These are phyloP conservation scores for Betula pendula DNA, from an alignment of 306 rosid genomes.

Conservation along the genomic window DNA sequence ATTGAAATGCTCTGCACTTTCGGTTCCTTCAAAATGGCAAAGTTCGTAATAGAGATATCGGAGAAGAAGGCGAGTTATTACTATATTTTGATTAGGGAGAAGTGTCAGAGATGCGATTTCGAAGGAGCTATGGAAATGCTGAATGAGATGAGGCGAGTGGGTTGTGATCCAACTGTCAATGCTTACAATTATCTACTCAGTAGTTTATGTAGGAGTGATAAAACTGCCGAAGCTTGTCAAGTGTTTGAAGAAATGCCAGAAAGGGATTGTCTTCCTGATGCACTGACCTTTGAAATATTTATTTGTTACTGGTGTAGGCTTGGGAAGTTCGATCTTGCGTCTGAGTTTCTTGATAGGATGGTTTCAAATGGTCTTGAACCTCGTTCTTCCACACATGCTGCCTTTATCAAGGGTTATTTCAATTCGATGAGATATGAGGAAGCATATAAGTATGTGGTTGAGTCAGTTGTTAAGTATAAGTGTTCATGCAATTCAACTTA, in stretches of 20 bases:
- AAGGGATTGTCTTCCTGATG: conserved; percentile 43
- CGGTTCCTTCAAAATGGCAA: conserved; percentile 48
- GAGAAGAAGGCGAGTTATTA: conserved; percentile 45
- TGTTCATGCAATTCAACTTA: conserved; percentile 48
- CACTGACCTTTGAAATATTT: conserved; percentile 50
- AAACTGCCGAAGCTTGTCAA: conserved; percentile 39
- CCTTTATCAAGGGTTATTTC: conserved; percentile 62
- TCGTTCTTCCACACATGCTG: conserved; percentile 55
- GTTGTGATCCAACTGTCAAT: conserved; percentile 37
- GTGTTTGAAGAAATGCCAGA: conserved; percentile 48
- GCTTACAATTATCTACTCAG: conserved; percentile 53
- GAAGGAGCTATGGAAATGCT: conserved; percentile 49
- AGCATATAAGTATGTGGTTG: conserved; percentile 57
- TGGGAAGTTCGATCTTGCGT: conserved; percentile 42
- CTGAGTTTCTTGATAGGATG: conserved; percentile 55
- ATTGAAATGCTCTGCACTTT: conserved; percentile 49
- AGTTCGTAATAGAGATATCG: conserved; percentile 45
- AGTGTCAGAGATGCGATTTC: conserved; percentile 50
- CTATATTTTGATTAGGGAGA: conserved; percentile 49
- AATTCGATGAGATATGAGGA: conserved; percentile 44
- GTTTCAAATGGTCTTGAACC: conserved; percentile 54
- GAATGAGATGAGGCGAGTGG: conserved; percentile 52
- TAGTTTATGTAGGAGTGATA: conserved; percentile 50
- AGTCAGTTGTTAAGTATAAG: conserved; percentile 34
- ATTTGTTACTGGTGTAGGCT: conserved; percentile 43